Conservation (phyloP, 2,329 filamentous ascomycete genomes). For the Colletotrichum eleusines region DNA sequence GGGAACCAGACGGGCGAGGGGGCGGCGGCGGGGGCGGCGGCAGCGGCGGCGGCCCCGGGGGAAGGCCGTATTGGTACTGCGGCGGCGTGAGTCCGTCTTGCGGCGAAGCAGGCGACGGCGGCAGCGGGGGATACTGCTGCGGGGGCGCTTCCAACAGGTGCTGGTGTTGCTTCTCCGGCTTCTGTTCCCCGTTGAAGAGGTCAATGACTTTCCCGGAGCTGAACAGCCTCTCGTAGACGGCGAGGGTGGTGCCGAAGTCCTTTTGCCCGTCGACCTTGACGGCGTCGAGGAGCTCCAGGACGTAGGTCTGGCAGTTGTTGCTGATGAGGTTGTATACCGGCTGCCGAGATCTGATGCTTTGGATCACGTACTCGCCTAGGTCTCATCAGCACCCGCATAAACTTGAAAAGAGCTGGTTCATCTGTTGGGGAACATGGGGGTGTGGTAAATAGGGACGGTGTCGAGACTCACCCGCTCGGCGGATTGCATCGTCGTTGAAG, state of each 20-base stretch:
- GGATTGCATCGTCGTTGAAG: conserved; percentile 66
- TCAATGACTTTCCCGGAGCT: conserved; percentile 64
- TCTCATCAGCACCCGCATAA: background rate
- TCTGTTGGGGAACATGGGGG: background rate
- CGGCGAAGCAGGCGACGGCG: conserved; percentile 47
- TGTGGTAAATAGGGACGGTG: background rate
- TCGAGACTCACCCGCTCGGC: conserved; percentile 59
- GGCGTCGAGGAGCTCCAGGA: conserved; percentile 64
- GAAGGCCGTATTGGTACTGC: conserved; percentile 8
- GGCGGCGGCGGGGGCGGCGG: conserved; percentile 12
- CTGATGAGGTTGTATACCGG: conserved; percentile 69
- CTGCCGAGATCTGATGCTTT: conserved; percentile 61
- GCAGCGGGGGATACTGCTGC: conserved; percentile 47
- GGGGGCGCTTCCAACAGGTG: conserved; percentile 21
- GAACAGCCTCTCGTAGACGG: conserved; percentile 64
- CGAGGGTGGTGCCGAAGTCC: conserved; percentile 66
- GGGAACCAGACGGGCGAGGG: conserved; percentile 1
- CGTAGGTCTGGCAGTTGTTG: conserved; percentile 72
- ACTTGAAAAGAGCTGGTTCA: background rate
- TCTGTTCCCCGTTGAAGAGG: conserved; percentile 57
- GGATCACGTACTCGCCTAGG: conserved; percentile 64
- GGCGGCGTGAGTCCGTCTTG: background rate
- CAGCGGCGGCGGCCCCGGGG: background rate
- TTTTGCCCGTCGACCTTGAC: conserved; percentile 63
- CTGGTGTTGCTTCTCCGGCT: conserved; percentile 43